Conservation (phyloP, 305 asterid genomes). For the Fraxinus xanthoxyloides region DNA sequence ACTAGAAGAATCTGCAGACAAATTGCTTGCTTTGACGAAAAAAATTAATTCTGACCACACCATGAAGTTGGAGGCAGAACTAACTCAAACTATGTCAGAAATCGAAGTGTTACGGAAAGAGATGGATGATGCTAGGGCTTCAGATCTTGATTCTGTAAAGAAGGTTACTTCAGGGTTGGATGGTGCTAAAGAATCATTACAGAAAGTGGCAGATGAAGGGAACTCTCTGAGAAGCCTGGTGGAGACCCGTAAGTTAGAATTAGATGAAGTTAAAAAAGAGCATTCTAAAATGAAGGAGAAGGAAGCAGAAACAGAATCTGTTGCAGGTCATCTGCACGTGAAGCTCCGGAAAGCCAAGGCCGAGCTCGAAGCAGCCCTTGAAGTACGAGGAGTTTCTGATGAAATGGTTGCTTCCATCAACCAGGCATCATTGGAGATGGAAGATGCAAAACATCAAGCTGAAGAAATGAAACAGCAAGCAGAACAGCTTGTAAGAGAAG, state of each 20-base stretch:
- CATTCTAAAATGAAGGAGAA: constrained; percentile 61
- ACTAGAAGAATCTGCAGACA: constrained; percentile 46
- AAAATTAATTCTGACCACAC: too few relatives aligned
- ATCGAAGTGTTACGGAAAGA: constrained; percentile 48
- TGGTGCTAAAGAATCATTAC: constrained; percentile 75
- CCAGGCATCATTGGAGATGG: constrained; percentile 55
- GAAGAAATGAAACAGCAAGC: constrained; percentile 66
- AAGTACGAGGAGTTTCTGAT: constrained; percentile 61
- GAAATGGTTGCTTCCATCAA: constrained; percentile 66
- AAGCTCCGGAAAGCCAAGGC: constrained; percentile 73
- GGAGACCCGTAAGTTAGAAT: constrained; percentile 59
- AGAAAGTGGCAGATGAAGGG: constrained; percentile 70
- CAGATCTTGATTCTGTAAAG: constrained; percentile 67
- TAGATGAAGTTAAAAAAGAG: constrained; percentile 56
- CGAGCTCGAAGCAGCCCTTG: constrained; percentile 70
- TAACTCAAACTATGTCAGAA: constrained; percentile 50
- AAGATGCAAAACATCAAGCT: constrained; percentile 50
- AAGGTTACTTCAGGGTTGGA: constrained; percentile 64
- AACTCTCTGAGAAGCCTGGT: constrained; percentile 47
- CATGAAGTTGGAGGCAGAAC: constrained; percentile 51
- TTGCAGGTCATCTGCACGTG: constrained; percentile 73
- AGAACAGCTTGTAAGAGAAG: constrained; percentile 57
- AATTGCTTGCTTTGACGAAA: constrained; percentile 54
- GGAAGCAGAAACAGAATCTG: constrained; percentile 67
- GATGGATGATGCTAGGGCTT: constrained; percentile 41